Base-by-base conservation (phyloP, 2,329 filamentous ascomycete species). In the Penicillium psychrosexuale region DNA sequence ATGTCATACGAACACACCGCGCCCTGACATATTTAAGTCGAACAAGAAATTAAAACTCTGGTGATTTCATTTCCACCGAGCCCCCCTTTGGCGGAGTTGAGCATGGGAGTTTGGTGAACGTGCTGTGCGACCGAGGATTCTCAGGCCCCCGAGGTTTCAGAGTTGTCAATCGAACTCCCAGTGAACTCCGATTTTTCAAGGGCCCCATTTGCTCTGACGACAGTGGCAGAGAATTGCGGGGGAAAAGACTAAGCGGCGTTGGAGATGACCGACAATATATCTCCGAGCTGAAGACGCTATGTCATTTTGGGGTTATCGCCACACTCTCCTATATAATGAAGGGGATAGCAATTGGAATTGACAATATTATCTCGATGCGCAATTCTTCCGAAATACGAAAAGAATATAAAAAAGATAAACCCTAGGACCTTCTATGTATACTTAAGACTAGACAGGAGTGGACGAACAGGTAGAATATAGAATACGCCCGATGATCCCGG, bases 81-180 rank as follows among this genome's bases (percentile, higher is more conserved):
- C 33, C 56, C 51, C 45, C 43, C 46, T 51, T 45, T 57, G 27
- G 47, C n/a, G 39, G 30, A 36, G 22, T 43, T 39, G 30, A 48
- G 36, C 34, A 46, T 39, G 24, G 24, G 42, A 31, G 30, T 33
- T 48, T 38, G 15, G 30, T 24, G 31, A 22, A 34, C 19, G 51
- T 43, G 37, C 58, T 64, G 60, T 65, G 62, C 54, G 60, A 64
- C 62, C 62, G 62, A 65, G 62, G 61, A 34, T 57, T 48, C 46
- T 12, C 31, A 34, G 13, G 13, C 31, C 15, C 13, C 31, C 31
- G 31, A 65, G 62, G 60, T 34, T 57, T 50, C 46, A 33, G 30
- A 50, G 47, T 42, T 58, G 59, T 63, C 57, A 55, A 63, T 63
- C 60, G 28, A 58, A 60, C 47, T 12, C n/a, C 33, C 24, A 30